Evolutionary conservation across 441 rosid genomes (phyloP).

Genomic region (Gossypium schwendimanii): DNA sequence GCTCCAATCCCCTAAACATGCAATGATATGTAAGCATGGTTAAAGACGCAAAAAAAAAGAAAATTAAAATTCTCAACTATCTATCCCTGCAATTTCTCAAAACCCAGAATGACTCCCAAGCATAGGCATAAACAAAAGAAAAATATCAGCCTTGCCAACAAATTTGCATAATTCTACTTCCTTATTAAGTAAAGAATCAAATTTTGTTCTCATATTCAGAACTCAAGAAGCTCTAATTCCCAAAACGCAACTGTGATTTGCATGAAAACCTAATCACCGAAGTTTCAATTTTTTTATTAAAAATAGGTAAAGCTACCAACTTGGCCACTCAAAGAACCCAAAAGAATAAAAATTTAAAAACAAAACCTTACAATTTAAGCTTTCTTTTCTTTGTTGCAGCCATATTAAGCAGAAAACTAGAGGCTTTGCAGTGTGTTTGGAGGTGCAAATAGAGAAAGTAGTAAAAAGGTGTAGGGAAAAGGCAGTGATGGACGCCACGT

Average conservation of each 20-base stretch:
- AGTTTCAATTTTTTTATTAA: neutral
- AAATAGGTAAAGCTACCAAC: neutral
- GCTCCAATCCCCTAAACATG: neutral
- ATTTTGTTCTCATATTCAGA: constrained; percentile 2
- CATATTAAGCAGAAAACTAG: neutral
- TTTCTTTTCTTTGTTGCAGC: neutral
- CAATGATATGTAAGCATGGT: neutral
- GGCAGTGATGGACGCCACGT: no score
- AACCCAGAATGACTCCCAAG: neutral
- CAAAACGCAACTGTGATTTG: constrained; percentile 9
- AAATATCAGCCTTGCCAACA: neutral
- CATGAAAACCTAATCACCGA: constrained; percentile 8
- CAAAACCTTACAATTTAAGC: neutral
- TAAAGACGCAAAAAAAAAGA: neutral
- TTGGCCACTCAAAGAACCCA: neutral
- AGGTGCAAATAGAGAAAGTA: no score
- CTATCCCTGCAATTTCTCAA: neutral
- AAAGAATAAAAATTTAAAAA: no score
- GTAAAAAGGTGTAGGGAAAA: no score
- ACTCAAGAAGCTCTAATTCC: neutral
- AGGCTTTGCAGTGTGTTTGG: no score
- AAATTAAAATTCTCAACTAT: neutral
- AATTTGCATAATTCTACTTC: constrained; percentile 10
- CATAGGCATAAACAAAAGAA: neutral
- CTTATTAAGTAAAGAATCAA: neutral